Base-by-base conservation (phyloP, 2,329 filamentous ascomycete genomes). In the Colletotrichum destructivum region DNA sequence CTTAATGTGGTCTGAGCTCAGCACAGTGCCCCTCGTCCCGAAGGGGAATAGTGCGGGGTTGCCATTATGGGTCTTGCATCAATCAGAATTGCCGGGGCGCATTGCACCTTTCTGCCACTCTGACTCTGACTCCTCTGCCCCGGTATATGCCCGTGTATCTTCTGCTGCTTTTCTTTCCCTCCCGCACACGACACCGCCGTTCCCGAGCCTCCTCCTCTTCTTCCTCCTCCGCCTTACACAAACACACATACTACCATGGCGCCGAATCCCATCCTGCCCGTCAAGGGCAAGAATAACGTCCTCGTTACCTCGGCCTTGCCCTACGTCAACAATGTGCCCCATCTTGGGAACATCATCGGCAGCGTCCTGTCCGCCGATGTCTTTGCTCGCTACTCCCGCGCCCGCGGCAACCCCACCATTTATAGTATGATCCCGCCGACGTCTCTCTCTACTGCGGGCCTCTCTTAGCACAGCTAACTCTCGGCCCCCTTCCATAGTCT, bases 271-370 rank as follows among this genome's bases (percentile, higher is more conserved):
- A 89, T 92, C 73, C 82, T 94, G 75, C 93, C 93, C 75, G 83
- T 90, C 78, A 84, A 90, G 80, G 93, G 92, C 76, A 92, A 97
- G 87, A 89, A 91, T 78, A 98, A 98, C 82, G 90, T 97, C 77
- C 89, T 98, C 74, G 92, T 98, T 77, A 98, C 96, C 54, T 96
- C 93, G 77, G 95, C 95, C n/a, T 83, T 98, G 59, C 95, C 95
- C 52, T 98, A 98, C 78, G 70, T 72, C 75, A 91, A 92, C 81
- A 90, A 92, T 78, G 90, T 93, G 40, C 93, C 95, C 60, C 95
- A 98, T 84, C 85, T 98, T 77, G 95, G 94, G 74, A 97, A 97
- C 83, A 91, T 97, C 75, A 92, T 97, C 74, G 94, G 94, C 74
- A 94, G 91, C 77, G 94, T 98, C 49, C 88, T 98, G 76, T 95